Conservation (phyloP, 495 filamentous ascomycete species). For the Thozetella sp. region DNA sequence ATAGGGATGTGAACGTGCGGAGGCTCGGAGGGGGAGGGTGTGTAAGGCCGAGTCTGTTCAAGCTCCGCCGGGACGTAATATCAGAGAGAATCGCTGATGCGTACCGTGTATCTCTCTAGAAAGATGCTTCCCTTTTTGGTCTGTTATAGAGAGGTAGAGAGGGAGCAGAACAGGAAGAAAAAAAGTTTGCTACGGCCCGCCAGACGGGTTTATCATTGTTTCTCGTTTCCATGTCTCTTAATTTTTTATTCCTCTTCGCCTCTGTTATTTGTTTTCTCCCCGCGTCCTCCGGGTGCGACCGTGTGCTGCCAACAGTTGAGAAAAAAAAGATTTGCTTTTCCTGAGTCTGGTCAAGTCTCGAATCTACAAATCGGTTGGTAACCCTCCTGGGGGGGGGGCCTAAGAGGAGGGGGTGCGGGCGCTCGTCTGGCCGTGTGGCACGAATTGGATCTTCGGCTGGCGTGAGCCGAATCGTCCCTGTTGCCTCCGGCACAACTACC, state of each 20-base stretch:
- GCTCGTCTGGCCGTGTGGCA: not conserved
- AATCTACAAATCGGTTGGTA: slow-evolving; percentile 3
- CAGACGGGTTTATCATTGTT: not conserved
- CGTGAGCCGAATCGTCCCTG: not conserved
- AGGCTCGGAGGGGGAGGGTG: not conserved
- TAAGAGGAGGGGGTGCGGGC: no score
- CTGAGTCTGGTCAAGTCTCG: slow-evolving; percentile 1
- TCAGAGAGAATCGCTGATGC: not conserved
- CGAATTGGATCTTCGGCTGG: not conserved
- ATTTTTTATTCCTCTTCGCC: not conserved
- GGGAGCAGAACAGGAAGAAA: no score
- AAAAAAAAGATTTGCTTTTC: not conserved
- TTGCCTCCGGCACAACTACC: not conserved
- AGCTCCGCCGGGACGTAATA: not conserved
- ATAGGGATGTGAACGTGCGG: slow-evolving; percentile 1
- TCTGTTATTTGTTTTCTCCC: not conserved
- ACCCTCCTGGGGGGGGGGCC: no score
- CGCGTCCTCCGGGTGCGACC: not conserved
- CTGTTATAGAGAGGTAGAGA: no score
- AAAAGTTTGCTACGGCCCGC: no score
- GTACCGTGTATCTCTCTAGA: no score
- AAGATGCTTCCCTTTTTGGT: no score
- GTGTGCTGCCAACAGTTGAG: no score
- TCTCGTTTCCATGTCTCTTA: not conserved
- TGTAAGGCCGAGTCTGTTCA: not conserved